A percentile compares a stretch with the other conserved stretches of the same genome.
Conservation (phyloP, 2,329 filamentous ascomycete genomes). For the Beauveria sp. region DNA sequence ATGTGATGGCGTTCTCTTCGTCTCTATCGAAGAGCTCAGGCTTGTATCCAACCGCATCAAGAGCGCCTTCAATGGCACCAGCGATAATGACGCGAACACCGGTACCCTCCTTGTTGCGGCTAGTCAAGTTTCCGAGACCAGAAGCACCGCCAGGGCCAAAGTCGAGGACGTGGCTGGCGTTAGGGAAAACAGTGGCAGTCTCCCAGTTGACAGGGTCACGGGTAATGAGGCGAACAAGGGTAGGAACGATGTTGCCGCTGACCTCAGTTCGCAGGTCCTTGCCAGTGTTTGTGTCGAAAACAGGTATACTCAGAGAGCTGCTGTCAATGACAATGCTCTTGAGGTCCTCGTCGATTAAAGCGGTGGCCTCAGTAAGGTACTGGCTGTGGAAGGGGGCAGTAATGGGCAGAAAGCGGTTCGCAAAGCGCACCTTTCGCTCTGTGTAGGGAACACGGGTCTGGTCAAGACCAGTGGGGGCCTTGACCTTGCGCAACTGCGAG, state of each 20-base stretch:
- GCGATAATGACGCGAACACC: constrained; percentile 94
- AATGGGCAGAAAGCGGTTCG: constrained; percentile 94
- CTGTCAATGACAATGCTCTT: constrained; percentile 72
- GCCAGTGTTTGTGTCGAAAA: constrained; percentile 86
- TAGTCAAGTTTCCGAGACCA: constrained; percentile 89
- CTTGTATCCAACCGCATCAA: constrained; percentile 92
- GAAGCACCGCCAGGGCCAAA: constrained; percentile 97
- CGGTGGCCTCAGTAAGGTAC: constrained; percentile 76
- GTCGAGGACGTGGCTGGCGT: constrained; percentile 89
- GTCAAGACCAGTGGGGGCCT: constrained; percentile 93
- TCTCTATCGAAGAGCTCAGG: constrained; percentile 95
- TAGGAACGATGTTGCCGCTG: constrained; percentile 73
- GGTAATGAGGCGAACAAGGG: constrained; percentile 86
- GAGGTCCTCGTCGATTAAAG: constrained; percentile 79
- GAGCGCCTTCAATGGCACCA: constrained; percentile 84
- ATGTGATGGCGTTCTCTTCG: constrained; percentile 88
- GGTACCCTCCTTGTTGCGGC: constrained; percentile 98
- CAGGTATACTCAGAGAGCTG: constrained; percentile 68
- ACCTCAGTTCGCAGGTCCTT: constrained; percentile 68
- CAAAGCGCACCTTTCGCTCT: constrained; percentile 91
- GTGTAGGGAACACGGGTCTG: constrained; percentile 93
- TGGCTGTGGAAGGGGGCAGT: constrained; percentile 98
- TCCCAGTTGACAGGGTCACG: constrained; percentile 95
- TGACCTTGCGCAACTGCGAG: constrained; percentile 88
- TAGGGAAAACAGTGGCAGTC: constrained; percentile 81